Base-by-base conservation (phyloP, 805 yeast genomes). In the Danielia reshetovae region DNA sequence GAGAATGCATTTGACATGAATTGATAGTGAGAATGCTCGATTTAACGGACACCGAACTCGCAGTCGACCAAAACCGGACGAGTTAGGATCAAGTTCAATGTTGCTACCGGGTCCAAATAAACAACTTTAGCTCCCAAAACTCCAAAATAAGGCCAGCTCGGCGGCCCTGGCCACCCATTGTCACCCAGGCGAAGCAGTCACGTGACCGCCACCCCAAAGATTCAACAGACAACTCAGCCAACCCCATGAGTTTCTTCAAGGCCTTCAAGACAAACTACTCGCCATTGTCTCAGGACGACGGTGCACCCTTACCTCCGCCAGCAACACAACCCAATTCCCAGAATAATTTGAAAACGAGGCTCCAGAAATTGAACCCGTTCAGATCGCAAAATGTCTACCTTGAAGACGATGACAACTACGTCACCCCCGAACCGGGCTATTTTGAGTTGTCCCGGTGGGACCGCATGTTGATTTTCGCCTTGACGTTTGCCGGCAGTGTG, bases 401-500 rank as follows among this genome's bases (percentile, higher is more conserved):
- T 21, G 62, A 67, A 40, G 73, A 67, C 32, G 70, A 67, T 14
- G 63, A 62, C 4, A 64, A 61, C 40, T 62, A 60, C 40, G 72
- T 67, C 18, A 67, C 73, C 2, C 48, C 68, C 1, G 68, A 68
- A 9, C 69, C 70, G 0, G 72, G 73, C 4, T 57, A 55, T 43
- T 64, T 62, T 43, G 68, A 68, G 46, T 55, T 68, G 30, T 62
- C 69, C 8, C 50, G 68, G 18, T 66, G 72, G 72, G 74, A 68
- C 46, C 53, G 74, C 35, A 66, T 68, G 72, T 49, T 68, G 15
- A 64, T 68, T 7, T 68, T 68, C 43, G 71, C 59, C 3, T 54
- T 68, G 32, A 65, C 70, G 0, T 67, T 68, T 43, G 72, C 60
- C 3, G 73, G 72, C 2, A 57, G 69, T 1, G 44, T 56, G 7